Percentiles rank a stretch among this genome's conserved stretches.
Evolutionary conservation across 2,329 filamentous ascomycete genomes (phyloP).

Genomic region (Passalora sequoiae): DNA sequence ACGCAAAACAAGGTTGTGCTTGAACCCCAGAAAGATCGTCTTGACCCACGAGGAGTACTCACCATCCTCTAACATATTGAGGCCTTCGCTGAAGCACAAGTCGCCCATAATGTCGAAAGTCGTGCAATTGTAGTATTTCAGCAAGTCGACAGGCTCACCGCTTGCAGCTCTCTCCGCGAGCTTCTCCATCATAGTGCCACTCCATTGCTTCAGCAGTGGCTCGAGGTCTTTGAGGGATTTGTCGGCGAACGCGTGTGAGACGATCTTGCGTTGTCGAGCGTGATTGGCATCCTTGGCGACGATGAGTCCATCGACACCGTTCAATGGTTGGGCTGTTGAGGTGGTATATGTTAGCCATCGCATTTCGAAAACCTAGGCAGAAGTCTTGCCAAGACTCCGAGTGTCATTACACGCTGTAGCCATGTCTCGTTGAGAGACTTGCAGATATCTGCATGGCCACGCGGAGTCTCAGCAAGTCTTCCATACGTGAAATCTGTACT

Average conservation of each 20-base stretch:
- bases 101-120: slow-evolving; percentile 32
- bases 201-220: slow-evolving; percentile 29
- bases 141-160: slow-evolving; percentile 25
- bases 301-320: slow-evolving; percentile 21
- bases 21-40: slow-evolving; percentile 26
- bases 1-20: slow-evolving; percentile 15
- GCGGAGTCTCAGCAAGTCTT: too few relatives aligned
- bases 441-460: too few relatives aligned
- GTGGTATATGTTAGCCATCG: too few relatives aligned
- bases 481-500: too few relatives aligned
- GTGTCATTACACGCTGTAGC: too few relatives aligned
- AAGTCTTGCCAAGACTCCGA: too few relatives aligned
- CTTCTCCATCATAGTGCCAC: slow-evolving; percentile 22
- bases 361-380: too few relatives aligned
- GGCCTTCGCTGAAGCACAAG: slow-evolving; percentile 28
- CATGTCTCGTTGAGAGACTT: too few relatives aligned
- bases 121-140: slow-evolving; percentile 32
- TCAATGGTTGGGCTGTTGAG: too few relatives aligned
- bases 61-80: slow-evolving; percentile 28
- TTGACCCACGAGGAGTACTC: slow-evolving; percentile 29
- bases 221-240: slow-evolving; percentile 30
- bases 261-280: slow-evolving; percentile 24
- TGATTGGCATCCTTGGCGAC: slow-evolving; percentile 27
- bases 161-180: slow-evolving; percentile 18
- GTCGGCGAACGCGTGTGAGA: slow-evolving; percentile 29